Percentiles rank a stretch among this genome's conserved stretches.
These are phyloP conservation scores for Alternaria sp. DNA, from an alignment of 2,329 filamentous ascomycete species.

Conservation along the genomic window DNA sequence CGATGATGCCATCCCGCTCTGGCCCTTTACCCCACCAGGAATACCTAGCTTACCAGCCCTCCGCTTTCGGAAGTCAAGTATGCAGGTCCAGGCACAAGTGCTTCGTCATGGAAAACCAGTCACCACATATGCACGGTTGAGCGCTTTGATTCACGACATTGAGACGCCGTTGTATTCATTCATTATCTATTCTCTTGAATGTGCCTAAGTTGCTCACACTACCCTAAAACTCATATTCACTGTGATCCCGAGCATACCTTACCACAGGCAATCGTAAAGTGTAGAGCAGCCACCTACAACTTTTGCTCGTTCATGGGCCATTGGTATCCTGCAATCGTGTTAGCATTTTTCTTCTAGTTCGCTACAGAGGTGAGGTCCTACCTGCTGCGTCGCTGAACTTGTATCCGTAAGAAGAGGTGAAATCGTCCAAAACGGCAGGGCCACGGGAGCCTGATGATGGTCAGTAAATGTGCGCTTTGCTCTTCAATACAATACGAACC, in stretches of 20 bases:
- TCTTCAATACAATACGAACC: constrained; percentile 66
- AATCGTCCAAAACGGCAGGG: constrained; percentile 95
- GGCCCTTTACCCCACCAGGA: constrained; percentile 25
- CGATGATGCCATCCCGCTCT: constrained; percentile 48
- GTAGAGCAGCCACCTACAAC: constrained; percentile 33
- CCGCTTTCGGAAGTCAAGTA: constrained; percentile 17
- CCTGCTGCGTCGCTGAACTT: constrained; percentile 97
- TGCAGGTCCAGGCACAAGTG: background rate
- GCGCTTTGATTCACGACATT: background rate
- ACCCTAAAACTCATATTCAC: constrained; percentile 16
- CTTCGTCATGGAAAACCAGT: background rate
- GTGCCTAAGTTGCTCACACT: constrained; percentile 11
- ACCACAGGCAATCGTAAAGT: constrained; percentile 27
- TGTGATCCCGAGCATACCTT: constrained; percentile 24
- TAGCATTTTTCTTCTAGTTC: constrained; percentile 20
- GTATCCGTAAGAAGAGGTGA: constrained; percentile 97
- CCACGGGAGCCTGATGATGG: constrained; percentile 83
- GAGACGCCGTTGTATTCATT: constrained; percentile 28
- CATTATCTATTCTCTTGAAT: constrained; percentile 26
- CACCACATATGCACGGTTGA: background rate
- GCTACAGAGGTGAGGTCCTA: constrained; percentile 32
- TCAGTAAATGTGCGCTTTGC: constrained; percentile 27
- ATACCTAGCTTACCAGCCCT: constrained; percentile 13
- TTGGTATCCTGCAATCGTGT: constrained; percentile 47
- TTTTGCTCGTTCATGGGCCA: constrained; percentile 53